Base-by-base conservation (phyloP, 2,329 filamentous ascomycete species). In the Biscogniauxia mediterranea region DNA sequence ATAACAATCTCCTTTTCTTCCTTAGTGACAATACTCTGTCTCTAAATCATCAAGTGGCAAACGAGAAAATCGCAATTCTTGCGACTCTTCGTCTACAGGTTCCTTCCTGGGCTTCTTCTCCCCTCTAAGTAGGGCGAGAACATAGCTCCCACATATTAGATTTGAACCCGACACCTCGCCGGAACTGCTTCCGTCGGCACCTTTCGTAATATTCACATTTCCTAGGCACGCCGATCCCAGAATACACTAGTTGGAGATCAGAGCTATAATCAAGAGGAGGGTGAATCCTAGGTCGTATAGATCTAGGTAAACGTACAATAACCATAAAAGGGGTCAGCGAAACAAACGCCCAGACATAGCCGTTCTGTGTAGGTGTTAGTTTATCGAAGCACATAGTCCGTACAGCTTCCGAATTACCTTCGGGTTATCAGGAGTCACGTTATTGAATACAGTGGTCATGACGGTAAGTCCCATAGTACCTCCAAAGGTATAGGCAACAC, bases 401-500 rank as follows among this genome's bases (percentile, higher is more conserved):
- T 58, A 50, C 3, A 17, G 21, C 50, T n/a, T 7, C 25, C 17
- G 23, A 57, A 52, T 55, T 49, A 71, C 70, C 64, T 80, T 81
- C 2, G 80, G 82, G 5, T 75, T 75, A 8, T 78, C 70, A 3
- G 78, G 75, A 1, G 84, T 74, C 2, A 72, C 75, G 63, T 90
- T 90, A 69, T 89, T 89, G 72, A 90, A 90, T 1, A 90, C 86
- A 8, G 83, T 81, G 15, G 86, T 82, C 88, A 90, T 90, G 67
- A 90, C 80, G 0, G 87, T 88, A 53, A 90, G 77, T 0, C 83
- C 83, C 2, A 90, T 73, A 0, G 87, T 89, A 13, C 88, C 87
- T 3, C 89, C 88, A 23, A 91, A 83, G 0, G 86, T 85, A 17
- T 84, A 61, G 2, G 85, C 80, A 57, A 90, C 84, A 0, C 81